These are phyloP conservation scores for Debaryomyces singareniensis DNA, from an alignment of 1,139 yeast species.

Conservation along the genomic window DNA sequence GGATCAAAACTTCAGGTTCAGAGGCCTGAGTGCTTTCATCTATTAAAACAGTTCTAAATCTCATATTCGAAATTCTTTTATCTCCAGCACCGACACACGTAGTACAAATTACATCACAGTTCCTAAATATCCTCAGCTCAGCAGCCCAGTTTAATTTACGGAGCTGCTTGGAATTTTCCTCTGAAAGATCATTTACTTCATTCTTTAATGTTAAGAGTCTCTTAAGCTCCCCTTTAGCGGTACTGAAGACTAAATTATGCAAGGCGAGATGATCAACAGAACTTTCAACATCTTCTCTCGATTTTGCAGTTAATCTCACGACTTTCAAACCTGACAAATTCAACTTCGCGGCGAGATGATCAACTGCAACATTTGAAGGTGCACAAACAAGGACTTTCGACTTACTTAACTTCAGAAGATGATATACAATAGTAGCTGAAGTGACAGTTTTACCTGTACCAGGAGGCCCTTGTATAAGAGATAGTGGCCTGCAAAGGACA, in stretches of 20 bases:
- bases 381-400: constrained; percentile 79
- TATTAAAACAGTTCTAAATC: constrained; percentile 72
- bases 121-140: constrained; percentile 45
- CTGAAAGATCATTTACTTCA: constrained; percentile 67
- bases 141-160: constrained; percentile 34
- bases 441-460: constrained; percentile 97
- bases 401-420: constrained; percentile 52
- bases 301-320: constrained; percentile 68
- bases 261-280: constrained; percentile 49
- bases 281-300: constrained; percentile 76
- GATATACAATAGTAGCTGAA: constrained; percentile 83
- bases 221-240: constrained; percentile 51
- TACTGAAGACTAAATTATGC: constrained; percentile 39
- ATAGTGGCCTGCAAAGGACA: constrained; percentile 69
- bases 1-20: constrained; percentile 87
- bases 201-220: constrained; percentile 53
- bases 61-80: constrained; percentile 42
- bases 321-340: constrained; percentile 65
- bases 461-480: constrained; percentile 96
- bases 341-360: constrained; percentile 76
- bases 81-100: constrained; percentile 95
- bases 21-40: constrained; percentile 95
- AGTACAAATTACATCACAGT: constrained; percentile 80
- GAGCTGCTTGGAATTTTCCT: constrained; percentile 42
- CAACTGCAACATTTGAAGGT: constrained; percentile 93